phyloP scores from a whole-genome alignment of 2,329 filamentous ascomycete genomes.

The Sporothrix phasma region DNA sequence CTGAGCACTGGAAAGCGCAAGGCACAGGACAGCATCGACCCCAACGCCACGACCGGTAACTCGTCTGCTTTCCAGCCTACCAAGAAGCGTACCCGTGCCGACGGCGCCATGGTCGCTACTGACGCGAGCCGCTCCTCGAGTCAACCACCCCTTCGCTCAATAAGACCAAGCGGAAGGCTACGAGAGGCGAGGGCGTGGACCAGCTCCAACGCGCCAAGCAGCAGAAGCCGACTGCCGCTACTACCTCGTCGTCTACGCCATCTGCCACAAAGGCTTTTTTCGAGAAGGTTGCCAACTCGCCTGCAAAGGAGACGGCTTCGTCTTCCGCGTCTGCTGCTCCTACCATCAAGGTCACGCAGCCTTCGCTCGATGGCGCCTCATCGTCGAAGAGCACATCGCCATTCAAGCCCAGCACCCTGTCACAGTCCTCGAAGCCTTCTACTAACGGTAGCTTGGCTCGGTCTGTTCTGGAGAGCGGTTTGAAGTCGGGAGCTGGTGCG shows the following conservation, averaged over 20 bases:
- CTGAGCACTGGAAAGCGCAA: slow-evolving; percentile 40
- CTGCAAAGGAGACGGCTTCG: slow-evolving; percentile 25
- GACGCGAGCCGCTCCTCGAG: slow-evolving; percentile 32
- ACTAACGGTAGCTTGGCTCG: slow-evolving; percentile 30
- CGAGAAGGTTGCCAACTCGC: slow-evolving; percentile 46
- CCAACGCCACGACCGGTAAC: slow-evolving; percentile 29
- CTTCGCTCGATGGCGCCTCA: slow-evolving; percentile 21
- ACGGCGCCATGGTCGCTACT: slow-evolving; percentile 14
- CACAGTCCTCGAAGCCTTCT: slow-evolving; percentile 26
- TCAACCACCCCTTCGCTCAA: slow-evolving; percentile 28
- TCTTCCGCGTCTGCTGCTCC: slow-evolving; percentile 16
- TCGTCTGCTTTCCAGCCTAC: slow-evolving; percentile 27
- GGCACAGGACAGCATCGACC: slow-evolving; percentile 40
- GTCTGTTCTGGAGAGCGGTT: slow-evolving; percentile 31
- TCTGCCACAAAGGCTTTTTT: slow-evolving; percentile 48
- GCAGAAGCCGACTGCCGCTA: slow-evolving; percentile 31
- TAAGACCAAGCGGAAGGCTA: slow-evolving; percentile 45
- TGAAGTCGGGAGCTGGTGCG: slow-evolving; percentile 18
- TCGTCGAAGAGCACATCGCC: slow-evolving; percentile 17
- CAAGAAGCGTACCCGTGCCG: slow-evolving; percentile 40
- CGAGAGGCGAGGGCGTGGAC: slow-evolving; percentile 33
- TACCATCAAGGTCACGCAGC: slow-evolving; percentile 19
- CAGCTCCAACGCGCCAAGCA: slow-evolving; percentile 42
- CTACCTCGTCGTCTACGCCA: slow-evolving; percentile 25
- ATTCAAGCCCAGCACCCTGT: slow-evolving; percentile 27